Conservation (phyloP, 208 protist species). For the Wallacemonas sp. region DNA sequence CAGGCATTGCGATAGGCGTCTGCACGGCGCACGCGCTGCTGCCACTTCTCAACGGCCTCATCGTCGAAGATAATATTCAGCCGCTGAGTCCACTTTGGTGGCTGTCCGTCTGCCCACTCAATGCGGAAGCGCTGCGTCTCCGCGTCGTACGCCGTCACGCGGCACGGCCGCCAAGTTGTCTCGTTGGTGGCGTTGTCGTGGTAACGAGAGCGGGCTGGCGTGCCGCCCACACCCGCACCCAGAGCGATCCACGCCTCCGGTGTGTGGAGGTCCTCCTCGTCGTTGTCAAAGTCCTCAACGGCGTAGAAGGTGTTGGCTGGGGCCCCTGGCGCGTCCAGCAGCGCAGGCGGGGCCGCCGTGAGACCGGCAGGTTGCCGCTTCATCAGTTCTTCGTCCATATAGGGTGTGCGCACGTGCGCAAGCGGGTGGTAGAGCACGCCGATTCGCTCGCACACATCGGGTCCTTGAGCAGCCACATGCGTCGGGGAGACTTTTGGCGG, state of each 20-base stretch:
- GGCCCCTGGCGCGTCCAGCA: conserved; percentile 3
- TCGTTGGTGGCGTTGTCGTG: conserved; percentile 43
- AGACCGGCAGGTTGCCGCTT: conserved; percentile 7
- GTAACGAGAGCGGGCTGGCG: conserved; percentile 82
- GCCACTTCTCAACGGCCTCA: conserved; percentile 75
- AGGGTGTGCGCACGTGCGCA: conserved; percentile 62
- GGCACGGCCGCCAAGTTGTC: conserved; percentile 66
- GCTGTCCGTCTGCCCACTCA: conserved; percentile 64
- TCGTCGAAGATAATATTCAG: conserved; percentile 91
- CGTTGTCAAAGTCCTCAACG: conserved; percentile 90
- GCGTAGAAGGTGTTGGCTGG: conserved; percentile 57
- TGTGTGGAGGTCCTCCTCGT: conserved; percentile 59
- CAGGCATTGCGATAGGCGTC: conserved; percentile 69
- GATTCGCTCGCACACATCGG: conserved; percentile 51
- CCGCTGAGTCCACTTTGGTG: conserved; percentile 80
- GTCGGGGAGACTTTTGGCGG: neutral
- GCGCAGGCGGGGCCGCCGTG: neutral
- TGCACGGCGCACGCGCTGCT: conserved; percentile 69
- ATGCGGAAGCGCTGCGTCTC: conserved; percentile 67
- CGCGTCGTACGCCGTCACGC: conserved; percentile 72
- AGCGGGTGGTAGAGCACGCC: conserved; percentile 65
- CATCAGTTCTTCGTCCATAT: conserved; percentile 57
- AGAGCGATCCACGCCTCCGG: conserved; percentile 84
- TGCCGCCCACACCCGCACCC: conserved; percentile 49
- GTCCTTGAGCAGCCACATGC: conserved; percentile 14